Evolutionary conservation across 2,329 filamentous ascomycete species (phyloP), one percentile per base, ranked within the genome.

Genomic region (Trichoderma semiorbis): DNA sequence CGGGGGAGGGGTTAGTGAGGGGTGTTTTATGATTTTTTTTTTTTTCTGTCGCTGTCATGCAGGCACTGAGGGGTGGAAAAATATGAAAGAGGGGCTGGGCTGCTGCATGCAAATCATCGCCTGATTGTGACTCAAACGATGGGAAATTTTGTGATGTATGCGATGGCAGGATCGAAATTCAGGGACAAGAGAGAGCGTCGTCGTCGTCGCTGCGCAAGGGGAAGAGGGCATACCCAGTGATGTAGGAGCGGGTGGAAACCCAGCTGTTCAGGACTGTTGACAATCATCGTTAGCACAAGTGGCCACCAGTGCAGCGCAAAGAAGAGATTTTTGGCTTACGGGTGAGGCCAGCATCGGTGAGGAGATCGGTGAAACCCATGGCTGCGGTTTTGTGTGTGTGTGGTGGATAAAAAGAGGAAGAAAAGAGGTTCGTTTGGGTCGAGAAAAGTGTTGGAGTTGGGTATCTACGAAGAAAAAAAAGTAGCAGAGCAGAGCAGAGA

Each of bases 191-290:
- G 7, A 66, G 18, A n/a, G 39, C 28, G 7, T 69, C 57, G 57
- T 30, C 28, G 57, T 39, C 16, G 39, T 69, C 57, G 66, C 28
- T 34, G 58, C 7, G 72, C 55, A 58, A 63, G 50, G 57, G 26
- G 26, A 36, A 71, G 16, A 39, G 11, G 6, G 12, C 92, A 82
- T 91, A 94, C 92, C 92, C 92, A 84, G 90, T 85, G 79, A 95
- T 90, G 86, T 95, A 95, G 84, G 90, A 92, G 80, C 91, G 89
- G 79, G 90, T 92, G 80, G 85, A 85, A 78, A 91, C 84, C 89
- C 89, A 92, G 84, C 84, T 87, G 85, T 93, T 90, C 76, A 92
- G 87, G 77, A 90, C 88, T 90, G 57, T 60, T 78, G 58, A 69
- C 36, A 53, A 32, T 16, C 30, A 43, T 55, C 32, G 70, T 74